phyloP scores from a whole-genome alignment of 257 asterid genomes.

The Linaria vulgaris region DNA sequence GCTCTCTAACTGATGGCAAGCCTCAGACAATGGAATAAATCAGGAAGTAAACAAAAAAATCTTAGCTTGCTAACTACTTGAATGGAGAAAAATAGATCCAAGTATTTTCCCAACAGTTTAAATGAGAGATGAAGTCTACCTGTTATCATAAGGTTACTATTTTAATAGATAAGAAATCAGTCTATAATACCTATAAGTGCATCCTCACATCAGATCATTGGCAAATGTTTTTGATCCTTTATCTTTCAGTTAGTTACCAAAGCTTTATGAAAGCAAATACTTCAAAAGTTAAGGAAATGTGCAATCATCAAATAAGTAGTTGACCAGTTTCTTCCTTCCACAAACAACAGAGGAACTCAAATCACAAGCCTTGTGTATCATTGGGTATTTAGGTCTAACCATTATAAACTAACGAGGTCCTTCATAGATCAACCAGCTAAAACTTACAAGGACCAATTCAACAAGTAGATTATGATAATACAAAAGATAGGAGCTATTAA shows the following conservation, averaged over 20 bases:
- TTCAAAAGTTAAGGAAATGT: background rate
- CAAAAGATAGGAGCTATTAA: background rate
- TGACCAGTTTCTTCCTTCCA: conserved; percentile 1
- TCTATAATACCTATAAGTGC: background rate
- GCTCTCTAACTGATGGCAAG: conserved; percentile 6
- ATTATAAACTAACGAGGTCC: background rate
- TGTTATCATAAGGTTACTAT: no score
- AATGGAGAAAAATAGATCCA: conserved; percentile 2
- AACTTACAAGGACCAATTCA: background rate
- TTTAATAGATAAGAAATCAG: background rate
- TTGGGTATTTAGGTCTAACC: background rate
- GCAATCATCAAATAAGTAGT: background rate
- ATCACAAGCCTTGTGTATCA: conserved; percentile 1
- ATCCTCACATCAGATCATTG: background rate
- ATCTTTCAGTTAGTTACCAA: conserved; percentile 7
- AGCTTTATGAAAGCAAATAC: background rate
- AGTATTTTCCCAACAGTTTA: background rate
- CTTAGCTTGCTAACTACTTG: background rate
- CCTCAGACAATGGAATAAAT: background rate
- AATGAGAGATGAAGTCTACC: background rate
- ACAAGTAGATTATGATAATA: conserved; percentile 11
- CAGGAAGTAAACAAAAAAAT: conserved; percentile 2
- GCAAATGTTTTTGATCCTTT: background rate
- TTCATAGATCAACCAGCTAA: conserved; percentile 9
- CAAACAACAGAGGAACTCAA: background rate